A percentile compares a stretch with the other conserved stretches of the same genome.
Conservation (phyloP, 495 filamentous ascomycete species). For the Penicillium coprophilum region DNA sequence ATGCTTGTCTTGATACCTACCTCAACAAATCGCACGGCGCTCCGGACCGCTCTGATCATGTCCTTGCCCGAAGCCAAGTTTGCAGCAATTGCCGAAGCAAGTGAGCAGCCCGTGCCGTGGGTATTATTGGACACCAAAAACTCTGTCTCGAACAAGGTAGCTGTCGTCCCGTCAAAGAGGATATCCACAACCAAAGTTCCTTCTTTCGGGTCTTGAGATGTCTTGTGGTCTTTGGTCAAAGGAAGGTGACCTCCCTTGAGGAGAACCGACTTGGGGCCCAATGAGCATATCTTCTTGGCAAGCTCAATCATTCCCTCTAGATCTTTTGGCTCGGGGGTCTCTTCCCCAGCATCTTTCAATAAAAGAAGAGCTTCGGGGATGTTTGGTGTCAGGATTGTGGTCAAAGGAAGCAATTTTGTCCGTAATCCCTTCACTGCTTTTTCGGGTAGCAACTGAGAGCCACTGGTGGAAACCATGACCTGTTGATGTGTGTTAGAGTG, state of each 20-base stretch:
- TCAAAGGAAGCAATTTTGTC: conserved; percentile 66
- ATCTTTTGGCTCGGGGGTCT: conserved; percentile 48
- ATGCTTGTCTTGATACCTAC: conserved; percentile 77
- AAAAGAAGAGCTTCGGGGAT: conserved; percentile 83
- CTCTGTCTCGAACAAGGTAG: conserved; percentile 61
- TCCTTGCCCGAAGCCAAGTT: conserved; percentile 70
- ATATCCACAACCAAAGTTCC: conserved; percentile 70
- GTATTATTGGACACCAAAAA: conserved; percentile 76
- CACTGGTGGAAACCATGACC: conserved; percentile 93
- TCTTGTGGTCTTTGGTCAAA: conserved; percentile 57
- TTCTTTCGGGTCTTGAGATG: conserved; percentile 55
- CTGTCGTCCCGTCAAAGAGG: conserved; percentile 58
- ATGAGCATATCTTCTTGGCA: conserved; percentile 60
- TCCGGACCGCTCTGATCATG: conserved; percentile 62
- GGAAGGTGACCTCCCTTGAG: conserved; percentile 94
- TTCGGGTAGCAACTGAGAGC: conserved; percentile 69
- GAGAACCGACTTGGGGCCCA: conserved; percentile 78
- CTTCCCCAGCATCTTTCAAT: conserved; percentile 57
- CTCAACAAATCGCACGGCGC: conserved; percentile 76
- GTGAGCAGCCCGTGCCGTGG: conserved; percentile 92
- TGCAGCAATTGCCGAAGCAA: conserved; percentile 90
- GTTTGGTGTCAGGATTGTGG: conserved; percentile 87
- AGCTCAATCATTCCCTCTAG: conserved; percentile 63
- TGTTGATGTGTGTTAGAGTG: conserved; percentile 33
- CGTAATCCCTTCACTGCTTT: conserved; percentile 65